A percentile compares a stretch with the other conserved stretches of the same genome.
Conservation (phyloP, 768 basidiomycete species). For the Serendipita sp. region DNA sequence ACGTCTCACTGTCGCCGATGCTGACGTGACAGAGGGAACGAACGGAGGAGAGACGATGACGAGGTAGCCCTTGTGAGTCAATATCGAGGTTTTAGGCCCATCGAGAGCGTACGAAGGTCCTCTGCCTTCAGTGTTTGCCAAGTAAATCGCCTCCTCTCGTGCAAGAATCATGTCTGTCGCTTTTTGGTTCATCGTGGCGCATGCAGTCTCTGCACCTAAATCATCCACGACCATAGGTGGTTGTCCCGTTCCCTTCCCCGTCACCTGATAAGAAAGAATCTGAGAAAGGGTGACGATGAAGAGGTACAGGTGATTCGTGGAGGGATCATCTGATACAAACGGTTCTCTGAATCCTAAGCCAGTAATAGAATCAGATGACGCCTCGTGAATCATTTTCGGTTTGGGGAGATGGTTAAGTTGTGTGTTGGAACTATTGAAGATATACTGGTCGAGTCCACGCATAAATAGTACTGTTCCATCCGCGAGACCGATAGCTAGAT, state of each 20-base stretch:
- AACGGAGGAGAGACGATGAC: conserved; percentile 82
- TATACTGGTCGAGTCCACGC: conserved; percentile 79
- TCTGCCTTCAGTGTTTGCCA: conserved; percentile 65
- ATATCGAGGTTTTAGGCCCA: conserved; percentile 68
- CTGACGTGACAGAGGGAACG: conserved; percentile 42
- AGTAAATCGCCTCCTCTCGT: conserved; percentile 79
- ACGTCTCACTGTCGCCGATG: conserved; percentile 62
- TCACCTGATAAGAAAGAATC: conserved; percentile 59
- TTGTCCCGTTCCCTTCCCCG: conserved; percentile 48
- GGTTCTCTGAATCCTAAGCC: conserved; percentile 78
- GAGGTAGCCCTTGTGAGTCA: conserved; percentile 67
- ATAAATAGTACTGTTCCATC: conserved; percentile 89
- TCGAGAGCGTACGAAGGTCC: conserved; percentile 84
- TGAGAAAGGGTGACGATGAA: conserved; percentile 81
- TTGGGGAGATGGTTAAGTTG: conserved; percentile 71
- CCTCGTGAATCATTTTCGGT: conserved; percentile 68
- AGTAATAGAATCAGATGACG: conserved; percentile 75
- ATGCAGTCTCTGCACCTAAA: conserved; percentile 68
- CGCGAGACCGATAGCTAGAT: conserved; percentile 84
- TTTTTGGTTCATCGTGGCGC: conserved; percentile 64
- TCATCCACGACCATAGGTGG: conserved; percentile 64
- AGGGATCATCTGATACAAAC: conserved; percentile 13
- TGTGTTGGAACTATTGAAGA: conserved; percentile 39
- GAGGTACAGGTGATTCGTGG: conserved; percentile 36
- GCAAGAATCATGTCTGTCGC: conserved; percentile 68